A percentile compares a stretch with the other conserved stretches of the same genome.
phyloP scores from a whole-genome alignment of 2,329 filamentous ascomycete species.

The Ceratocystis destructans region DNA sequence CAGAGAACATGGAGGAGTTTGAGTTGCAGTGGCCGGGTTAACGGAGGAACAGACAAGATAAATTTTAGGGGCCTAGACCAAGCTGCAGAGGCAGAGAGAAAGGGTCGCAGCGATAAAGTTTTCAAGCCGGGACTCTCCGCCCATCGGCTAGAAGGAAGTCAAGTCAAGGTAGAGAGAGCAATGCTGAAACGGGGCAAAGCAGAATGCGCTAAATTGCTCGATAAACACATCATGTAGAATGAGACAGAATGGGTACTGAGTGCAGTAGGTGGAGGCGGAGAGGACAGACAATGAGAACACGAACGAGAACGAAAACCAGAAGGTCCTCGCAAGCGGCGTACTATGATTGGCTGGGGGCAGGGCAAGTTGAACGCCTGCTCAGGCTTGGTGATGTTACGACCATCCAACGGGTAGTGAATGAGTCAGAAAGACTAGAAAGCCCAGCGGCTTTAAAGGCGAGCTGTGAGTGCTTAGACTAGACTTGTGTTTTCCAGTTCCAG shows the following conservation, averaged over 20 bases:
- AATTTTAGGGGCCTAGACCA: no score
- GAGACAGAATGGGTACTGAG: no score
- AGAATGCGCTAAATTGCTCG: background rate
- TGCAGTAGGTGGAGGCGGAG: background rate
- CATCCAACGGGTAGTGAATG: no score
- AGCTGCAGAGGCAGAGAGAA: background rate
- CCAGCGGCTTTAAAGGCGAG: no score
- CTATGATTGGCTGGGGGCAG: background rate
- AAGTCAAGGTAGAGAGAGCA: background rate
- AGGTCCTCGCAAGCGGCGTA: background rate
- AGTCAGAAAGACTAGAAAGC: no score
- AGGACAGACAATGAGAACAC: background rate
- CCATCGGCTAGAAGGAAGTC: conserved; percentile 11
- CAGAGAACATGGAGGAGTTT: no score
- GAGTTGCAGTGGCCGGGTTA: no score
- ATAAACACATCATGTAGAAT: background rate
- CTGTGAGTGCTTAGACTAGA: no score
- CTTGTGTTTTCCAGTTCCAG: no score
- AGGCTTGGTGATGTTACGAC: no score
- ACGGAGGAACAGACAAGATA: no score
- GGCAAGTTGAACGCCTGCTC: background rate
- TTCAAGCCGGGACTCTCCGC: conserved; percentile 12
- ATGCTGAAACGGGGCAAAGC: background rate
- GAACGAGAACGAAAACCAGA: background rate
- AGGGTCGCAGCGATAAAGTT: background rate